These are phyloP conservation scores for Naegleria fowleri DNA, from an alignment of 208 protist genomes.

Conservation along the genomic window DNA sequence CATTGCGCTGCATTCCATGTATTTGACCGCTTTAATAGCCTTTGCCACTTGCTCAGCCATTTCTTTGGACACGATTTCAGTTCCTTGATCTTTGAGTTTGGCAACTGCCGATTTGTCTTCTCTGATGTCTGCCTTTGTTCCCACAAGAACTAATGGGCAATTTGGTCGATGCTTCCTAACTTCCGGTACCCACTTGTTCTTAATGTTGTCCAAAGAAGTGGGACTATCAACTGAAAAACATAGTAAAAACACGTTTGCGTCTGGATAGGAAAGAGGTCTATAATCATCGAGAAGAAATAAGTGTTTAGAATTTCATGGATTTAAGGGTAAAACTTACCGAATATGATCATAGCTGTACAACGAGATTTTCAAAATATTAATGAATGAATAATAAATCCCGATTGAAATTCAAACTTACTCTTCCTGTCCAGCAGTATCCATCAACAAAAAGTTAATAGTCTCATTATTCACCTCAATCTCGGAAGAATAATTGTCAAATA, in stretches of 20 bases:
- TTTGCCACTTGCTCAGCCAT: conserved; percentile 51
- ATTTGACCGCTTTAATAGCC: conserved; percentile 19
- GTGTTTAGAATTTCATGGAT: too few species aligned
- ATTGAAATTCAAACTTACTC: conserved; percentile 68
- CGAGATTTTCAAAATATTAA: too few species aligned
- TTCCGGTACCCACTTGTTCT: conserved; percentile 58
- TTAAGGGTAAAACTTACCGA: neutral
- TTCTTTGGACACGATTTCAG: conserved; percentile 42
- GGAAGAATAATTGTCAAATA: conserved; percentile 79
- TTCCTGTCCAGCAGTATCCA: conserved; percentile 31
- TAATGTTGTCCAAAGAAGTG: conserved; percentile 62
- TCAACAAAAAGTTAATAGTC: conserved; percentile 56
- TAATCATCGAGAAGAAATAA: too few species aligned
- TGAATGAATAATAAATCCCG: too few species aligned
- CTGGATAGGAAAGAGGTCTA: conserved; percentile 59
- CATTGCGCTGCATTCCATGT: neutral
- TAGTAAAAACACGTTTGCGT: conserved; percentile 68
- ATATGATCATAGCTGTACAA: neutral
- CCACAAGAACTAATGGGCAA: conserved; percentile 70
- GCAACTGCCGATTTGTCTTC: conserved; percentile 51
- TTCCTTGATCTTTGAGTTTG: conserved; percentile 44
- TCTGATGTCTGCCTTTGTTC: conserved; percentile 76
- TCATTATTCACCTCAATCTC: conserved; percentile 58
- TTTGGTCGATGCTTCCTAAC: conserved; percentile 59
- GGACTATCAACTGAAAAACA: conserved; percentile 61